Conservation (phyloP, 2,329 filamentous ascomycete species). For the Cryphonectria japonica region DNA sequence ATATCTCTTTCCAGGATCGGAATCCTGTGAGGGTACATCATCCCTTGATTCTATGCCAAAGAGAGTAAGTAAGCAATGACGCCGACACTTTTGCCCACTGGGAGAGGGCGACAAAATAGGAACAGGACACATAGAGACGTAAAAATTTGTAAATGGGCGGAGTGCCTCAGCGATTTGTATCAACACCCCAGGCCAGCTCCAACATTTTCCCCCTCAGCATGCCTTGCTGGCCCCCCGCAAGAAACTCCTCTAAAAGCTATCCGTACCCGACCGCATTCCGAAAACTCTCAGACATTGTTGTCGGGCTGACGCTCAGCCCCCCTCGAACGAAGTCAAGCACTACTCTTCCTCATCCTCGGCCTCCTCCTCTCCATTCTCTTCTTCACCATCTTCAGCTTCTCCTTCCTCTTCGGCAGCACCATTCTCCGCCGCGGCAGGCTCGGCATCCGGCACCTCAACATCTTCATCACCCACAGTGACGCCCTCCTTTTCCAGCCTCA, state of each 20-base stretch:
- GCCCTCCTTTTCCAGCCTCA: conserved; percentile 78
- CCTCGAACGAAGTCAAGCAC: conserved; percentile 4
- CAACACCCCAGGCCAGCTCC: background rate
- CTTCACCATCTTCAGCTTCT: conserved; percentile 11
- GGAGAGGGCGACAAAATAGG: background rate
- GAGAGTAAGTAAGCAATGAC: background rate
- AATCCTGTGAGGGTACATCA: background rate
- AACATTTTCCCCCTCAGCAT: background rate
- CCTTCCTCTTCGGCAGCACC: conserved; percentile 31
- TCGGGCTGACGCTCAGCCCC: background rate
- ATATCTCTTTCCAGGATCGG: background rate
- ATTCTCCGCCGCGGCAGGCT: conserved; percentile 35
- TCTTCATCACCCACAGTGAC: conserved; percentile 43
- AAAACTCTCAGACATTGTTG: background rate
- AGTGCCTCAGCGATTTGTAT: conserved; percentile 5
- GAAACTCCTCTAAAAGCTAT: conserved; percentile 11
- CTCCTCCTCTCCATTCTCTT: conserved; percentile 17
- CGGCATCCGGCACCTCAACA: conserved; percentile 33
- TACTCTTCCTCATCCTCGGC: conserved; percentile 29
- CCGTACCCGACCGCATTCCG: background rate
- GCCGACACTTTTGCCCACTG: background rate
- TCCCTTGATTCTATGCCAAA: background rate
- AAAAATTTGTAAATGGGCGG: background rate
- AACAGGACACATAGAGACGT: background rate
- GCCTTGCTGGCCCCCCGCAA: background rate